Base-by-base conservation (phyloP, 2,329 filamentous ascomycete genomes). In the Graphilbum sp. region DNA sequence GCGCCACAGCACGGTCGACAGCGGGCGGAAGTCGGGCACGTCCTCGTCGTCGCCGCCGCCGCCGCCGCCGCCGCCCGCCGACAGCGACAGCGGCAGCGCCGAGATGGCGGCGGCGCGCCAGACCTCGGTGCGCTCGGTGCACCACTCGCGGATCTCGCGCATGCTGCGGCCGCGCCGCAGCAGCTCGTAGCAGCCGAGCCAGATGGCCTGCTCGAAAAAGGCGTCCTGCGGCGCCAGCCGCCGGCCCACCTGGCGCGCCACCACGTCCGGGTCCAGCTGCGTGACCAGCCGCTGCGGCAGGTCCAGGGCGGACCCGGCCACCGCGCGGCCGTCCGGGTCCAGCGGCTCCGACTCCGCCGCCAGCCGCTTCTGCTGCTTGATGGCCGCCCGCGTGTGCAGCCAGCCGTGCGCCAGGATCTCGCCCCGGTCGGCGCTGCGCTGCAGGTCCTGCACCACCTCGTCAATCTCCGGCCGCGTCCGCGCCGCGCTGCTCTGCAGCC, bases 131-230 rank as follows among this genome's bases (percentile, higher is more conserved):
- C 82, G 72, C 49, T 88, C 81, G 34, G 79, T 64, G 50, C 86
- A 93, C 84, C 86, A 95, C 35, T 87, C 80, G 39, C 75, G 72
- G 45, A 96, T 81, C 29, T 80, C 72, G 9, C 69, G 59, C 59
- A 81, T 73, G 43, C 67, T 74, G 46, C 75, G 77, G n/a, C 90
- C 90, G 34, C 86, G 75, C 35, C 88, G 76, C 37, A 98, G 65
- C 64, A 94, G 82, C 55, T 94, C 85, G 63, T 86, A 96, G 58
- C 84, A 90, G n/a, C 83, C 80, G 43, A 87, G 69, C 87, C 90
- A 96, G 34, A 93, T 82, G 3, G 86, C 81, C 38, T 79, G 74
- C 60, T 98, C 90, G 45, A 88, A 90, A 50, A 78, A 87, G 46
- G 85, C 76, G 52, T 98, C 90, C 49, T 87, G 75, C 19, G 76